Conservation (phyloP, 305 asterid genomes). For the Fraxinus velutina region DNA sequence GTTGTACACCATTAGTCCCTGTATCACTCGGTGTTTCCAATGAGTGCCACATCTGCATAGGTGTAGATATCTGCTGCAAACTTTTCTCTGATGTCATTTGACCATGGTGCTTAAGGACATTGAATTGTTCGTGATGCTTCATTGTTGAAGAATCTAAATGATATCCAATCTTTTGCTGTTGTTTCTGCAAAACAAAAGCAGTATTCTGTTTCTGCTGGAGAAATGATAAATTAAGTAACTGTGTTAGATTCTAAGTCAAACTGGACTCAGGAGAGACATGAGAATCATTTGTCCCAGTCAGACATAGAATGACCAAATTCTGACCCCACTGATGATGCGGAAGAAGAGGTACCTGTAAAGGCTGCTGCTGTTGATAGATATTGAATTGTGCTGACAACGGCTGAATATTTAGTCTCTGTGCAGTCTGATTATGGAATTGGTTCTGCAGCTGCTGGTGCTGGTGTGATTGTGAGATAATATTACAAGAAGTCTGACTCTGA, state of each 20-base stretch:
- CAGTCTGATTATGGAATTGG: slow-evolving; percentile 9
- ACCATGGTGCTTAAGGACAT: slow-evolving; percentile 23
- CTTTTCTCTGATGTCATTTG: slow-evolving; percentile 23
- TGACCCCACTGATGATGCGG: not conserved
- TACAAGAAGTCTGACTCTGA: slow-evolving; percentile 11
- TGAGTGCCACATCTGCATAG: not conserved
- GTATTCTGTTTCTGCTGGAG: not conserved
- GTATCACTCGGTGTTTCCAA: slow-evolving; percentile 24
- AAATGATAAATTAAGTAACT: not conserved
- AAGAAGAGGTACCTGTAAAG: slow-evolving; percentile 24
- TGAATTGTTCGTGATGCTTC: slow-evolving; percentile 23
- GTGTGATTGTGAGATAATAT: slow-evolving; percentile 10
- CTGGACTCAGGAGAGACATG: not conserved
- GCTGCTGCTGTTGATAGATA: slow-evolving; percentile 21
- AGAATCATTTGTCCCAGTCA: not conserved
- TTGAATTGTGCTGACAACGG: slow-evolving; percentile 25
- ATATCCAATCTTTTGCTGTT: slow-evolving; percentile 18
- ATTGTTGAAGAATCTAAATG: slow-evolving; percentile 16
- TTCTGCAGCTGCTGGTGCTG: slow-evolving; percentile 20
- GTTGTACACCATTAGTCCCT: slow-evolving; percentile 10
- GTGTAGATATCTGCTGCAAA: slow-evolving; percentile 7
- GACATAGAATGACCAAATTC: not conserved
- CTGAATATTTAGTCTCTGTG: slow-evolving; percentile 23
- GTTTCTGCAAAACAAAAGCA: slow-evolving; percentile 11
- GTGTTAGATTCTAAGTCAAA: not conserved